phyloP scores from a whole-genome alignment of 345 rosid species.

The Abelmoschus esculentus region DNA sequence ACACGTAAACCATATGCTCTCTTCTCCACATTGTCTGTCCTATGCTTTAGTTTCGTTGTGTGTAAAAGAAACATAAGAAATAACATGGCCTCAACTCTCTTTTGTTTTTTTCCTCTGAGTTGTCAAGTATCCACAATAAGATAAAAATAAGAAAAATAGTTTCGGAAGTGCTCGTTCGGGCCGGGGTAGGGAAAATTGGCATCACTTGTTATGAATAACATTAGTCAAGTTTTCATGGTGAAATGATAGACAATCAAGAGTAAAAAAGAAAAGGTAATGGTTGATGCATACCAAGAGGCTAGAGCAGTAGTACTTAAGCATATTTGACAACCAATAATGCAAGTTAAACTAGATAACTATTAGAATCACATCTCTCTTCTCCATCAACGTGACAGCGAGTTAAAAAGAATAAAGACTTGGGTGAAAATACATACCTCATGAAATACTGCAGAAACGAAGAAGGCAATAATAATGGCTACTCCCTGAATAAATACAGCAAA shows the following conservation, averaged over 20 bases:
- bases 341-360: neutral
- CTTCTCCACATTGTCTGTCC: too few relatives aligned
- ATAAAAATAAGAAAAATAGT: neutral
- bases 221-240: neutral
- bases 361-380: neutral
- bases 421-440: slow-evolving; percentile 63
- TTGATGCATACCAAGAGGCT: neutral
- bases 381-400: neutral
- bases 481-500: slow-evolving; percentile 31
- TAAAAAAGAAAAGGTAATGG: neutral
- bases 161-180: neutral
- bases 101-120: neutral
- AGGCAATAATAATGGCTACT: slow-evolving; percentile 45
- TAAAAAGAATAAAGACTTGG: neutral
- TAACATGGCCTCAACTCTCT: too few relatives aligned
- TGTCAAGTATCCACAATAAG: neutral
- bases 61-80: neutral
- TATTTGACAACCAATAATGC: neutral
- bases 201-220: too few relatives aligned
- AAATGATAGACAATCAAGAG: neutral
- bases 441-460: slow-evolving; percentile 84
- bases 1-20: neutral
- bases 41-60: neutral
- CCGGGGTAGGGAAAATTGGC: neutral
- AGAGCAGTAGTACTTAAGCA: neutral